Evolutionary conservation across 177 flowering plant species (phyloP), one percentile per base, ranked within the genome.

Genomic region (Vitis hybrid): DNA sequence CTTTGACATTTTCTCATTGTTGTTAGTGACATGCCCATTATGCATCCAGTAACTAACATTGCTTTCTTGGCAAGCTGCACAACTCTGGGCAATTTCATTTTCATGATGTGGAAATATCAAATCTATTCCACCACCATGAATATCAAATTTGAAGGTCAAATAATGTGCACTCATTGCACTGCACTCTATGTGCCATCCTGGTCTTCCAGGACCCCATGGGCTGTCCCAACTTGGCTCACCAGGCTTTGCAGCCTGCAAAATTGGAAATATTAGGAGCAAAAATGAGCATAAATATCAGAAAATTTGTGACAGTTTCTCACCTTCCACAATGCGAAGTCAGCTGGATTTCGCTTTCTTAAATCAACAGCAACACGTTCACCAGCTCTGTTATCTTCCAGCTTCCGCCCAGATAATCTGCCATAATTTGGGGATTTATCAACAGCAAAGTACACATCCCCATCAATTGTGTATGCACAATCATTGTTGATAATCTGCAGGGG

Each of bases 171-270:
- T 95, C 99, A 93, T 95, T 32, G 99, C 99, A 86, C 99, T 95
- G 91, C 99, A 95, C 73, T 95, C 99, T 34, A 95, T 93, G 75
- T 95, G 98, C 98, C 99, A 91, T 49, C 98, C 98, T 34, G 99
- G 98, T 74, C 99, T 91, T 74, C 99, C 99, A 66, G 81, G 88
- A 40, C 99, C 99, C 99, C 98, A 95, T 0, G 91, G 95, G 79
- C 99, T 91, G 30, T 91, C 93, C 99, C 98, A 95, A 69, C 85
- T 82, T 67, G 90, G 91, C 74, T 95, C 99, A 56, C 85, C 99
- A 50, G 90, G 88, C 78, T 95, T 93, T 60, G 97, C 99, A 76
- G 98, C 88, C 99, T 93, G 79, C 64, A 71, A 69, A 14, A 65
- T 63, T 17, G 11, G n/a, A 60, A 57, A 15, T 17, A 72, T 56